Evolutionary conservation across 2,329 filamentous ascomycete species (phyloP).

Genomic region (Scopulariopsis brevicaulis): DNA sequence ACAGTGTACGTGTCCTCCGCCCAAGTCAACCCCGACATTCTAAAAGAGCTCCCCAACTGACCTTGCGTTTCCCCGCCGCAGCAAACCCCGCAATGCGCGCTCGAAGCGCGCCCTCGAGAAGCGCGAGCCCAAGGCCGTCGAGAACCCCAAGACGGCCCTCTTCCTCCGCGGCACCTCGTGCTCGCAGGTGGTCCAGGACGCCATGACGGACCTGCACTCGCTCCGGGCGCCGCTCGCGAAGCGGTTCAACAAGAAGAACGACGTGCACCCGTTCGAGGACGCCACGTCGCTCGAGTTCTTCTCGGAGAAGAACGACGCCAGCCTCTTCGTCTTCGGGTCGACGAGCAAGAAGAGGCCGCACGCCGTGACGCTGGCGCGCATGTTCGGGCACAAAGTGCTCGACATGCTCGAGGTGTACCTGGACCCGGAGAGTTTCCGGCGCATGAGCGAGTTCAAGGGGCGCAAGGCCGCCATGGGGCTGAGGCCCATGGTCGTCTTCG

Average conservation of each 20-base stretch:
- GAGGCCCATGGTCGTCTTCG: conserved; percentile 85
- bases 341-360: conserved; percentile 95
- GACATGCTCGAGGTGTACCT: conserved; percentile 93
- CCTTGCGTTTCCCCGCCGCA: conserved; percentile 12
- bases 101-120: conserved; percentile 92
- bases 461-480: conserved; percentile 68
- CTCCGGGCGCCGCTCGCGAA: conserved; percentile 76
- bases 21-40: neutral
- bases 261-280: conserved; percentile 90
- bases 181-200: conserved; percentile 71
- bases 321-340: conserved; percentile 71
- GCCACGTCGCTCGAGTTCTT: conserved; percentile 85
- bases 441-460: conserved; percentile 64
- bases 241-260: conserved; percentile 96
- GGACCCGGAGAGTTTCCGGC: conserved; percentile 60
- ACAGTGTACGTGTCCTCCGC: conserved; percentile 1
- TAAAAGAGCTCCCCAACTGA: neutral
- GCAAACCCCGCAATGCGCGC: conserved; percentile 62
- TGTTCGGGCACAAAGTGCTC: conserved; percentile 76
- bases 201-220: conserved; percentile 72
- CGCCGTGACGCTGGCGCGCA: conserved; percentile 69
- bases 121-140: conserved; percentile 75
- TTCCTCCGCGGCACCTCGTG: conserved; percentile 82
- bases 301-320: conserved; percentile 89
- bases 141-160: conserved; percentile 83